Percentiles rank a stretch among this genome's conserved stretches.
phyloP scores from a whole-genome alignment of 306 rosid species.

The Benincasa hispida region DNA sequence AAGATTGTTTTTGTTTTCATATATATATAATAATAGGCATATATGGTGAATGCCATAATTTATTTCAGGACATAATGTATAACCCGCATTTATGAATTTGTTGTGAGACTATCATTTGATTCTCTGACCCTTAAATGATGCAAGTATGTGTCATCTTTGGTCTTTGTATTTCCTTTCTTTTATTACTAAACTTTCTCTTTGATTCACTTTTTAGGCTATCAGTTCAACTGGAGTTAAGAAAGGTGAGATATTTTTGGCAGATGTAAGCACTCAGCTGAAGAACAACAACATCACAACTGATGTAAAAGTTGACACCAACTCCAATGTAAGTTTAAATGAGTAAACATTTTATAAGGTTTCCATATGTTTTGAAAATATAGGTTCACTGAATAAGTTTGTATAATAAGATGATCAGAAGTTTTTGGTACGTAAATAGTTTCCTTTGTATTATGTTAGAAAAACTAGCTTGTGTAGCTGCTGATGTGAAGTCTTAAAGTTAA shows the following conservation, averaged over 20 bases:
- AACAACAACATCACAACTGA: conserved; percentile 90
- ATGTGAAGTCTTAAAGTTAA: background rate
- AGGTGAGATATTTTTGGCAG: conserved; percentile 63
- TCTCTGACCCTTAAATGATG: background rate
- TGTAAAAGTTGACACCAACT: conserved; percentile 75
- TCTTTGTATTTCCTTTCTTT: background rate
- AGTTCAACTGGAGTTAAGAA: conserved; percentile 71
- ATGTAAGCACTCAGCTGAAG: conserved; percentile 69
- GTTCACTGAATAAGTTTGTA: background rate
- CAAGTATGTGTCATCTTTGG: background rate
- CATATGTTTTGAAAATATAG: background rate
- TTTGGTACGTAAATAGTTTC: background rate
- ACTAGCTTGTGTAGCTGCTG: background rate
- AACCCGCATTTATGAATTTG: background rate
- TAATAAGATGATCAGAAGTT: background rate
- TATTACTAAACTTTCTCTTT: conserved; percentile 3
- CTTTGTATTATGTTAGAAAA: background rate
- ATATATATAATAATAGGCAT: background rate
- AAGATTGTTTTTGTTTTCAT: background rate
- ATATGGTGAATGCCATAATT: background rate
- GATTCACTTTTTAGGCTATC: conserved; percentile 40
- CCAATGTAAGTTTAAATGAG: conserved; percentile 36
- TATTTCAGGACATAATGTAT: background rate
- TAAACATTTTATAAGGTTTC: conserved; percentile 4
- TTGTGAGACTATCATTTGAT: background rate